Conservation (phyloP, 257 asterid genomes). For the Avicennia marina region DNA sequence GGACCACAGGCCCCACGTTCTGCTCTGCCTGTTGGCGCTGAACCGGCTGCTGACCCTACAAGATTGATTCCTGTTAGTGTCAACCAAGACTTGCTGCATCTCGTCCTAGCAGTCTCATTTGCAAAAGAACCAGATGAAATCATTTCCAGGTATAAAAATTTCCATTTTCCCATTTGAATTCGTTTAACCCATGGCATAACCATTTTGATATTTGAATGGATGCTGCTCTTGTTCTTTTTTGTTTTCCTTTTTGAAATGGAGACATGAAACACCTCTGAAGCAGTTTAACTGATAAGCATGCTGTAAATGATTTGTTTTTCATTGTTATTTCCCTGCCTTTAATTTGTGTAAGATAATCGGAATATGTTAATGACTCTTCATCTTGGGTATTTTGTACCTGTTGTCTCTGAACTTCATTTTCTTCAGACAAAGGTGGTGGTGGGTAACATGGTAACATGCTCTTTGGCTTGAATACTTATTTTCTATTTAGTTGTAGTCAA, state of each 20-base stretch:
- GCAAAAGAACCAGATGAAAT: conserved; percentile 89
- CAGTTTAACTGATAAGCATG: too few relatives aligned
- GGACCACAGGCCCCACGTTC: conserved; percentile 99
- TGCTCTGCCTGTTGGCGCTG: conserved; percentile 96
- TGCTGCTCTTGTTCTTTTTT: too few relatives aligned
- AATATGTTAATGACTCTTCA: neutral
- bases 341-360: neutral
- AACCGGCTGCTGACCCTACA: conserved; percentile 84
- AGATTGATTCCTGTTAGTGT: conserved; percentile 64
- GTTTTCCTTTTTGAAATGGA: neutral
- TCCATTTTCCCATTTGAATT: neutral
- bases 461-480: neutral
- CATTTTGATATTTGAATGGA: too few relatives aligned
- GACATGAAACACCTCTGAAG: neutral
- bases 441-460: neutral
- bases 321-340: too few relatives aligned
- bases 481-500: neutral
- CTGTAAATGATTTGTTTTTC: too few relatives aligned
- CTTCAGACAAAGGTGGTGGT: too few relatives aligned
- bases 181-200: neutral
- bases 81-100: conserved; percentile 76
- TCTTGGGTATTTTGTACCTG: neutral
- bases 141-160: conserved; percentile 57
- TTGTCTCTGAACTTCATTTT: neutral
- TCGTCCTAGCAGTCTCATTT: conserved; percentile 84